Base-by-base conservation (phyloP, 176 grass and related monocot genomes). In the Alloteropsis semialata region DNA sequence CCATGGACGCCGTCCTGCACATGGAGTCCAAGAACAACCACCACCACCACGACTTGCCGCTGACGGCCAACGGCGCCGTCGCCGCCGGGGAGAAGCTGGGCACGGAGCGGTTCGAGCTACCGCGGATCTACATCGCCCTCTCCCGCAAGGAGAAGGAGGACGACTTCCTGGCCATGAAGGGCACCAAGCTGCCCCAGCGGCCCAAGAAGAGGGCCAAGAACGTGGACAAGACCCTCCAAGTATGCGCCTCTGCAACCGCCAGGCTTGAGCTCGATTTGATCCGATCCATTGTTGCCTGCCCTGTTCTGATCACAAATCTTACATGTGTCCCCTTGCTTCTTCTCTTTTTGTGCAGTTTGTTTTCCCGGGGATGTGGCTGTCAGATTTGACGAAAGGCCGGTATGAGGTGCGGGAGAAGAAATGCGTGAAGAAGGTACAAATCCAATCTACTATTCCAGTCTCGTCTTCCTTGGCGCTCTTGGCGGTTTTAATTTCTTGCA, bases 401-500 rank as follows among this genome's bases (percentile, higher is more conserved):
- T 97, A 97, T n/a, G 94, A 94, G 89, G 94, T 97, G 46, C 92
- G 94, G 21, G 94, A 97, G 92, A 97, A 94, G 90, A 97, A 94
- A 68, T 97, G 90, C 50, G 90, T 87, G 25, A 94, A 92, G 90
- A 97, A 97, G 94, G 92, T 97, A 92, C 55, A 63, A 72, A 48
- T 45, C 67, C 13, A 70, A 70, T 33, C 19, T 43, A 30, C 11
- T n/a, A 36, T 10, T 16, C 28, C 30, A 8, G 32, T 44, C 45
- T 39, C 5, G 18, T 12, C 19, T 65, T 14, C 2, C 11, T n/a
- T 15, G 0, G 32, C 51, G 5, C 63, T 10, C 21, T 65, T 27
- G 60, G 32, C 53, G n/a, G 32, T 60, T 74, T 25, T 8, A 77
- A 8, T 11, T 28, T 85, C 21, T 13, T 21, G 51, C 12, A 22